Evolutionary conservation across 129 eudicot genomes (phyloP).

Genomic region (Smallanthus sonchifolius): DNA sequence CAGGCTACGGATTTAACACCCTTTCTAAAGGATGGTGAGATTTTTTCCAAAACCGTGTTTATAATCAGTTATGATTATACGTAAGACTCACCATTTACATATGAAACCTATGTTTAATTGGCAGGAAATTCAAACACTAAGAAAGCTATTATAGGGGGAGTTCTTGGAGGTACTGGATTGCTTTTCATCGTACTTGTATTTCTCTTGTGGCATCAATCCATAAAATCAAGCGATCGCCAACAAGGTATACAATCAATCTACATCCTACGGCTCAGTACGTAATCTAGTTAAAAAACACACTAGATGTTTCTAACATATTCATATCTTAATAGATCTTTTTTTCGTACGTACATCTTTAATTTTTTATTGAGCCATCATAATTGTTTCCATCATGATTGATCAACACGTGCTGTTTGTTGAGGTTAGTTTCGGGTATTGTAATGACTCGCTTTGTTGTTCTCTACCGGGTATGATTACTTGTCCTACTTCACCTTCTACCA

Average conservation of each 20-base stretch:
- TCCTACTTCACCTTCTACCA: too few species aligned
- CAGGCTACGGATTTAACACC: constrained; percentile 29
- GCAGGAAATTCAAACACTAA: constrained; percentile 24
- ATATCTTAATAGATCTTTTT: too few species aligned
- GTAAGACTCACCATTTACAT: too few species aligned
- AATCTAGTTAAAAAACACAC: too few species aligned
- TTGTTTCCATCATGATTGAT: too few species aligned
- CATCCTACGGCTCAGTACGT: neutral
- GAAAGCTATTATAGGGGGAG: constrained; percentile 31
- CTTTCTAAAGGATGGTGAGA: constrained; percentile 26
- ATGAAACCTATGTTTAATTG: constrained; percentile 3
- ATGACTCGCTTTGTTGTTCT: too few species aligned
- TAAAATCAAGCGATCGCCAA: constrained; percentile 19
- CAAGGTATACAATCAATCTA: constrained; percentile 33
- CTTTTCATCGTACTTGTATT: constrained; percentile 8
- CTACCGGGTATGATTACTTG: too few species aligned
- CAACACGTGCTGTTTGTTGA: too few species aligned
- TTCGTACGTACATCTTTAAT: neutral
- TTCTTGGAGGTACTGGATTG: constrained; percentile 22
- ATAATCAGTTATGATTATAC: neutral
- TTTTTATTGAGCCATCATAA: neutral
- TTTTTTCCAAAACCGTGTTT: neutral
- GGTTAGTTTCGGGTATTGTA: too few species aligned
- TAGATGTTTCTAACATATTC: neutral
- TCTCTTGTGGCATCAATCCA: constrained; percentile 19